These are phyloP conservation scores for Schizochytrium sp. DNA, from an alignment of 108 stramenopile species.

Conservation along the genomic window DNA sequence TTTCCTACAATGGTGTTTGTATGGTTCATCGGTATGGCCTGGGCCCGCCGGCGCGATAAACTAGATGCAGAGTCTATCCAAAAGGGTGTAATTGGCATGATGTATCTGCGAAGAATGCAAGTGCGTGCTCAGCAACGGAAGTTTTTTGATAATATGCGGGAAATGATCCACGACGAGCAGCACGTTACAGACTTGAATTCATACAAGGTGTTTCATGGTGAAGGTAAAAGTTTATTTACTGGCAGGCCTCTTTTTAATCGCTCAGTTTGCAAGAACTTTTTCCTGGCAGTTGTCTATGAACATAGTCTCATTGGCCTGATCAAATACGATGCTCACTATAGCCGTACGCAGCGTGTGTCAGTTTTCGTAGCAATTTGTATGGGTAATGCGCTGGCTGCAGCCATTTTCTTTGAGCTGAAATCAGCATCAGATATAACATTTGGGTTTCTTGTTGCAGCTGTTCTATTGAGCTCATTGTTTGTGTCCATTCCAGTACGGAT, in stretches of 20 bases:
- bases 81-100: conserved; percentile 57
- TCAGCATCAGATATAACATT: background rate
- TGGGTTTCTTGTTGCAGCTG: conserved; percentile 2
- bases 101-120: conserved; percentile 38
- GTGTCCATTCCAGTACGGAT: conserved; percentile 31
- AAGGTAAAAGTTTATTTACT: background rate
- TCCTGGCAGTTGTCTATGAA: conserved; percentile 36
- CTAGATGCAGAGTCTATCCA: conserved; percentile 39
- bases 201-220: background rate
- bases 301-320: conserved; percentile 45
- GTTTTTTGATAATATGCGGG: conserved; percentile 20
- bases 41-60: conserved; percentile 40
- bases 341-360: conserved; percentile 38
- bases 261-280: background rate
- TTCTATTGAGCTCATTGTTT: conserved; percentile 20
- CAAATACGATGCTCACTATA: conserved; percentile 38
- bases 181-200: background rate
- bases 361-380: conserved; percentile 15
- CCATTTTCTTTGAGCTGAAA: conserved; percentile 46
- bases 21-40: conserved; percentile 17
- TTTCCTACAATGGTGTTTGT: conserved; percentile 31
- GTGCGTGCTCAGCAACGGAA: conserved; percentile 2
- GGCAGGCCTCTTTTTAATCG: background rate
- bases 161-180: background rate
- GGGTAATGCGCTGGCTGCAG: conserved; percentile 17